These are phyloP conservation scores for Austroboletus niveus DNA, from an alignment of 1,284 basidiomycete species.

Conservation along the genomic window DNA sequence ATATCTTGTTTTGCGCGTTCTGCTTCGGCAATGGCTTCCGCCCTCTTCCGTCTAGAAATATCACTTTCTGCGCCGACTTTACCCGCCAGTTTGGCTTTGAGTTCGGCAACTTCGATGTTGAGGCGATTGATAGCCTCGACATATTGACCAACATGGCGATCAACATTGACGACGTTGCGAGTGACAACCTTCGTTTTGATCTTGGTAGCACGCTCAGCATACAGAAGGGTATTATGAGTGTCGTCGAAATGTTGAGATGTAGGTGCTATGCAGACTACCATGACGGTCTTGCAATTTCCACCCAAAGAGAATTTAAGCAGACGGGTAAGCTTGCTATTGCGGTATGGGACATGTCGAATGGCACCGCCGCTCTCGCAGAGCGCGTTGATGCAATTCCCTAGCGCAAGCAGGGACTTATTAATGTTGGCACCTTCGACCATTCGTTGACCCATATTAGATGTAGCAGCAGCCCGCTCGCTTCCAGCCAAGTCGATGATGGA, in stretches of 20 bases:
- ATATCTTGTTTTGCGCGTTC: conserved; percentile 71
- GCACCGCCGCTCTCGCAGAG: conserved; percentile 88
- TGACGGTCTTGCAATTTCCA: conserved; percentile 97
- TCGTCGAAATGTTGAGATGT: conserved; percentile 95
- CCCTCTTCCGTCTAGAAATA: conserved; percentile 59
- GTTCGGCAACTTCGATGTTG: conserved; percentile 79
- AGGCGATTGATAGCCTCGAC: conserved; percentile 91
- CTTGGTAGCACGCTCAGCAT: conserved; percentile 94
- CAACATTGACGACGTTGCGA: conserved; percentile 90
- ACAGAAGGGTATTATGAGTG: conserved; percentile 94
- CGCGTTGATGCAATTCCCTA: conserved; percentile 96
- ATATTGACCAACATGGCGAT: conserved; percentile 90
- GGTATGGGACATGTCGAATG: conserved; percentile 87
- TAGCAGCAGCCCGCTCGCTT: conserved; percentile 92
- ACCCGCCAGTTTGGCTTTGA: conserved; percentile 81
- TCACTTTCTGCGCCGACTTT: conserved; percentile 64
- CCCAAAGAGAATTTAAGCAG: conserved; percentile 95
- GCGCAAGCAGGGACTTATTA: conserved; percentile 93
- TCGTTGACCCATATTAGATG: conserved; percentile 94
- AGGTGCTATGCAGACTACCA: conserved; percentile 96
- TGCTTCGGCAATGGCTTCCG: conserved; percentile 67
- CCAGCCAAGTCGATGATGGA: conserved; percentile 97
- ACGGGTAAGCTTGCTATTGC: conserved; percentile 95
- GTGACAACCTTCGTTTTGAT: conserved; percentile 95
- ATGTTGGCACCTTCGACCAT: conserved; percentile 98